Evolutionary conservation across 768 basidiomycete genomes (phyloP).

Genomic region (Leccinellum luteum): DNA sequence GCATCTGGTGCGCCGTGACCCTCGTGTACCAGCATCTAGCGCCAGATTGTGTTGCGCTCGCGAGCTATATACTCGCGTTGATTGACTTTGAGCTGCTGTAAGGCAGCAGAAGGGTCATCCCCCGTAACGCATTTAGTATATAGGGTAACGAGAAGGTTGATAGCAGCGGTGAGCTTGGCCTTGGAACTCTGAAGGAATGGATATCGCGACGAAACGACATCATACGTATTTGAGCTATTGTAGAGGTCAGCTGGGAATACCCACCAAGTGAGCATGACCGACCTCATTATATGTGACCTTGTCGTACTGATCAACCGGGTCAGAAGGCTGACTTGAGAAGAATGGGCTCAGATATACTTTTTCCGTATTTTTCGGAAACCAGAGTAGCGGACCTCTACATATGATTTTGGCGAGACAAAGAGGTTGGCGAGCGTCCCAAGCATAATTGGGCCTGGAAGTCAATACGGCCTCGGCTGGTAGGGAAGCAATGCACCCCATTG

Average conservation of each 20-base stretch:
- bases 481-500: background rate
- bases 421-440: slow-evolving; percentile 50
- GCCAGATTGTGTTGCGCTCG: slow-evolving; percentile 98
- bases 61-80: slow-evolving; percentile 94
- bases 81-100: slow-evolving; percentile 80
- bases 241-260: background rate
- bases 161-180: slow-evolving; percentile 55
- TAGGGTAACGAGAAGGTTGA: slow-evolving; percentile 59
- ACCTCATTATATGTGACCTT: slow-evolving; percentile 77
- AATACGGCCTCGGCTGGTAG: background rate
- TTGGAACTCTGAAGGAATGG: slow-evolving; percentile 72
- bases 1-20: slow-evolving; percentile 50
- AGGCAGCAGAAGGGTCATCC: no score
- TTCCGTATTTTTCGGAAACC: slow-evolving; percentile 95
- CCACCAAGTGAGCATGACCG: slow-evolving; percentile 3
- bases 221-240: slow-evolving; percentile 45
- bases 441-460: background rate
- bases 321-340: background rate
- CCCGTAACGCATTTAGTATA: slow-evolving; percentile 85
- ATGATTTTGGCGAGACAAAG: slow-evolving; percentile 79
- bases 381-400: slow-evolving; percentile 87
- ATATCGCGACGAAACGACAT: slow-evolving; percentile 1
- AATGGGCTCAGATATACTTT: slow-evolving; percentile 52
- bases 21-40: no score
- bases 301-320: slow-evolving; percentile 68